Conservation (phyloP, 2,329 filamentous ascomycete species). For the Aspergillus amoenus region DNA sequence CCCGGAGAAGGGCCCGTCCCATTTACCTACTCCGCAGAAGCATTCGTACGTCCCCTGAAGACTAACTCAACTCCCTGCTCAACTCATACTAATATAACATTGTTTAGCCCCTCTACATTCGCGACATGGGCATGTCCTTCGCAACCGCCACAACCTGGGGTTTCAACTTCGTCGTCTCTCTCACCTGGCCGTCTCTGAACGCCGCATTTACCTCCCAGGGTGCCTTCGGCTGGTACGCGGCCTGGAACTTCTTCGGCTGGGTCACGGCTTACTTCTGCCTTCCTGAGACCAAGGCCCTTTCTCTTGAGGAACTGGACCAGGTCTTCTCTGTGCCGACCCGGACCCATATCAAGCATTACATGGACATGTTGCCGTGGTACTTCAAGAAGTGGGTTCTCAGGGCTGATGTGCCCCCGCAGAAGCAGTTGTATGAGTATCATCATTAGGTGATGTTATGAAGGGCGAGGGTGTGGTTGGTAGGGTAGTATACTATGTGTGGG, state of each 20-base stretch:
- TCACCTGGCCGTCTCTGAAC: conserved; percentile 54
- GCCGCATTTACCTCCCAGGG: conserved; percentile 51
- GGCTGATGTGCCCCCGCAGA: conserved; percentile 27
- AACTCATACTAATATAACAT: neutral
- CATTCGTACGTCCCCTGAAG: conserved; percentile 42
- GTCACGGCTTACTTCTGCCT: conserved; percentile 34
- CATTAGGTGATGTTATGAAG: neutral
- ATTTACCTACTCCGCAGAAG: conserved; percentile 68
- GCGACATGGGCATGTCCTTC: conserved; percentile 61
- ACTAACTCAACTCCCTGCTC: neutral
- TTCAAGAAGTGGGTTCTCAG: conserved; percentile 27
- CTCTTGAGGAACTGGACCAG: conserved; percentile 51
- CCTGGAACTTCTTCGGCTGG: conserved; percentile 45
- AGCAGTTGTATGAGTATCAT: conserved; percentile 27
- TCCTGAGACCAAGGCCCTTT: conserved; percentile 42
- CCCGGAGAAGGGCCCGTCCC: conserved; percentile 65
- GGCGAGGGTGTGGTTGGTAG: neutral
- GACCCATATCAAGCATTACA: conserved; percentile 40
- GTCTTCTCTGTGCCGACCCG: conserved; percentile 54
- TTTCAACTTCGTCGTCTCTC: conserved; percentile 55
- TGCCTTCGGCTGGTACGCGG: conserved; percentile 53
- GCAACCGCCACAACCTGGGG: conserved; percentile 63
- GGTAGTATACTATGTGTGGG: too few species aligned
- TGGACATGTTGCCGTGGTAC: conserved; percentile 31
- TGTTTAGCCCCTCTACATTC: conserved; percentile 55